These are phyloP conservation scores for Cyclospora cayetanensis DNA, from an alignment of 169 alveolate species.

Conservation along the genomic window DNA sequence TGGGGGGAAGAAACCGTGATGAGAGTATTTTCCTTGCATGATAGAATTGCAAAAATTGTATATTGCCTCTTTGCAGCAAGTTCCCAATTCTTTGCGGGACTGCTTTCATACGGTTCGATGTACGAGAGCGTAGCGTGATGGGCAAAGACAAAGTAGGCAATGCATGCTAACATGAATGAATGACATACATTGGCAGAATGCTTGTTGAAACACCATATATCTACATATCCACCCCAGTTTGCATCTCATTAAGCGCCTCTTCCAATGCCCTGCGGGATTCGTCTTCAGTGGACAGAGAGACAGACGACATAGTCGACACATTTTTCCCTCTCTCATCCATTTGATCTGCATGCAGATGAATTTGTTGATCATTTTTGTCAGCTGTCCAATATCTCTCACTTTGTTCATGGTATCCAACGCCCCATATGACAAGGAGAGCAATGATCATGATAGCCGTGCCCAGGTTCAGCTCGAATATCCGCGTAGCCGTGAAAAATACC, in stretches of 20 bases:
- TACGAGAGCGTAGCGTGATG: too few relatives aligned
- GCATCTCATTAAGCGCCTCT: slow-evolving; percentile 55
- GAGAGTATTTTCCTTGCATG: too few relatives aligned
- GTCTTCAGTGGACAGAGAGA: slow-evolving; percentile 47
- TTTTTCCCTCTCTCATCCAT: slow-evolving; percentile 58
- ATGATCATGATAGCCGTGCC: slow-evolving; percentile 7
- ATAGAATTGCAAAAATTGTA: too few relatives aligned
- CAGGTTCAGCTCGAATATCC: slow-evolving; percentile 54
- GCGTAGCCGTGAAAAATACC: slow-evolving; percentile 41
- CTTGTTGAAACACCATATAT: background rate
- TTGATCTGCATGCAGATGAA: background rate
- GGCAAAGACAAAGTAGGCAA: too few relatives aligned
- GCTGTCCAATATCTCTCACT: background rate
- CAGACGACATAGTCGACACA: slow-evolving; percentile 52
- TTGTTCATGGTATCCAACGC: slow-evolving; percentile 44
- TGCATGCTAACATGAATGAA: too few relatives aligned
- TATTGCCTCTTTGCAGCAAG: too few relatives aligned
- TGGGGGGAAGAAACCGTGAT: too few relatives aligned
- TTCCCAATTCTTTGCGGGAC: too few relatives aligned
- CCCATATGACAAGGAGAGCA: slow-evolving; percentile 44
- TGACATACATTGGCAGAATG: too few relatives aligned
- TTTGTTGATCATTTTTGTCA: background rate
- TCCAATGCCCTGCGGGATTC: slow-evolving; percentile 63
- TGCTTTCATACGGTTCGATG: too few relatives aligned
- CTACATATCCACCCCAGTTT: slow-evolving; percentile 26